These are phyloP conservation scores for Theobroma cacao DNA, from an alignment of 345 rosid species.

Conservation along the genomic window DNA sequence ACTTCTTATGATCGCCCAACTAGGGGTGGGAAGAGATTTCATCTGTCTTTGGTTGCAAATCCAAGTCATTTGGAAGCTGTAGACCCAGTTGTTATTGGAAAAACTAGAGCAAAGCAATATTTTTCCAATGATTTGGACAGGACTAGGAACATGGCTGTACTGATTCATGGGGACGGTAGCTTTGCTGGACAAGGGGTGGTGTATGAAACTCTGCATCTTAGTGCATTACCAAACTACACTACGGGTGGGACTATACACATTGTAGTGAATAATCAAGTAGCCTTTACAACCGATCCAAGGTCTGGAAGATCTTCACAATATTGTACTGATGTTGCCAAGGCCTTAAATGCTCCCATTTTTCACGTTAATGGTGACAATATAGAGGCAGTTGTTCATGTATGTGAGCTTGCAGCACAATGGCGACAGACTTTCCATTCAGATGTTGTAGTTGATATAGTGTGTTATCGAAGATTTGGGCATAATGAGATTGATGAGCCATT, in stretches of 20 bases:
- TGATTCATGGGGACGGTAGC: constrained; percentile 65
- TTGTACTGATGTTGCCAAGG: constrained; percentile 59
- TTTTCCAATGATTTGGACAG: constrained; percentile 46
- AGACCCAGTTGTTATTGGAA: constrained; percentile 53
- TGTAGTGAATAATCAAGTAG: constrained; percentile 62
- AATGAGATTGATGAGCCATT: constrained; percentile 61
- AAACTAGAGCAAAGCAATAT: constrained; percentile 57
- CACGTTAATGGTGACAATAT: constrained; percentile 56
- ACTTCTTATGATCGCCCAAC: constrained; percentile 65
- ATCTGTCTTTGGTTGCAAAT: constrained; percentile 57
- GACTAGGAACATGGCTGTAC: constrained; percentile 42
- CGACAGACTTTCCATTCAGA: constrained; percentile 59
- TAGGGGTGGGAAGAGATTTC: constrained; percentile 52
- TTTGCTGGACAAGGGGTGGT: constrained; percentile 67
- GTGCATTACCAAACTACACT: constrained; percentile 52
- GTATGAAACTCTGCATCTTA: constrained; percentile 55
- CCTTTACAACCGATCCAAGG: constrained; percentile 57
- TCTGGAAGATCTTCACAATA: constrained; percentile 55
- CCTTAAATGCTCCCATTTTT: constrained; percentile 52
- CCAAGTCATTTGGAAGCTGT: constrained; percentile 66
- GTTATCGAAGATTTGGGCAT: constrained; percentile 53
- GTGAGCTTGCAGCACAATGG: constrained; percentile 63
- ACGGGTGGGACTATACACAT: constrained; percentile 60
- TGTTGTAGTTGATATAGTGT: constrained; percentile 53
- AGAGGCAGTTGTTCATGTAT: constrained; percentile 52